Evolutionary conservation across 345 rosid species (phyloP).

Genomic region (Eucalyptus pauciflora): DNA sequence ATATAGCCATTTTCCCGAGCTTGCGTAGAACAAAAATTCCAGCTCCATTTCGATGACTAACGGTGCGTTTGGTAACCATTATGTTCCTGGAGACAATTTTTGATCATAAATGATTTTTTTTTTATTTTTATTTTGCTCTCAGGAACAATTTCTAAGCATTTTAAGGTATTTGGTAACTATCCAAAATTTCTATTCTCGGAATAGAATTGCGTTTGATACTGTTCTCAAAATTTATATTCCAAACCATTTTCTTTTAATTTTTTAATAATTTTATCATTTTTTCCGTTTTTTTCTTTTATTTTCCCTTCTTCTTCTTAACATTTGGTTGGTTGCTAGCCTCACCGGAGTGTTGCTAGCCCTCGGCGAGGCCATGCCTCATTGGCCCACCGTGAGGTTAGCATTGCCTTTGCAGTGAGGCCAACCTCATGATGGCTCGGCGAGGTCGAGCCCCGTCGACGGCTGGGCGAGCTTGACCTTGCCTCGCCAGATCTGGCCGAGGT

Average conservation of each 20-base stretch:
- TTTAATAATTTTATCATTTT: no score
- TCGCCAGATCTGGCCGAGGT: rapidly evolving
- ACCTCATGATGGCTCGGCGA: rapidly evolving
- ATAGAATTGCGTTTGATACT: rapidly evolving
- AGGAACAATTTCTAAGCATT: no score
- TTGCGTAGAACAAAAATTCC: no score
- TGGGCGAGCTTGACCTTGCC: rapidly evolving
- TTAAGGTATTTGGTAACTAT: no score
- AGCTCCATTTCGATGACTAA: no score
- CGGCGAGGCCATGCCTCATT: rapidly evolving
- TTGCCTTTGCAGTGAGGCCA: rapidly evolving
- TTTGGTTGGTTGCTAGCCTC: no score
- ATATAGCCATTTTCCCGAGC: no score
- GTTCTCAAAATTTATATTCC: no score
- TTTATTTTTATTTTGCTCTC: rapidly evolving
- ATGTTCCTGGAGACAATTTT: rapidly evolving
- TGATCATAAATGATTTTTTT: rapidly evolving
- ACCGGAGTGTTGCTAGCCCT: no score
- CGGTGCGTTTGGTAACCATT: rapidly evolving
- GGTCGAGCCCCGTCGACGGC: rapidly evolving
- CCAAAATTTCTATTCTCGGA: rapidly evolving
- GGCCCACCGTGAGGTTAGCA: rapidly evolving
- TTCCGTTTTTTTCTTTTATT: no score
- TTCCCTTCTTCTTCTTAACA: no score
- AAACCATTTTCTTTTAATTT: no score